A percentile compares a stretch with the other conserved stretches of the same genome.
Conservation (phyloP, 768 basidiomycete species). For the Leccinum subtestaceum region DNA sequence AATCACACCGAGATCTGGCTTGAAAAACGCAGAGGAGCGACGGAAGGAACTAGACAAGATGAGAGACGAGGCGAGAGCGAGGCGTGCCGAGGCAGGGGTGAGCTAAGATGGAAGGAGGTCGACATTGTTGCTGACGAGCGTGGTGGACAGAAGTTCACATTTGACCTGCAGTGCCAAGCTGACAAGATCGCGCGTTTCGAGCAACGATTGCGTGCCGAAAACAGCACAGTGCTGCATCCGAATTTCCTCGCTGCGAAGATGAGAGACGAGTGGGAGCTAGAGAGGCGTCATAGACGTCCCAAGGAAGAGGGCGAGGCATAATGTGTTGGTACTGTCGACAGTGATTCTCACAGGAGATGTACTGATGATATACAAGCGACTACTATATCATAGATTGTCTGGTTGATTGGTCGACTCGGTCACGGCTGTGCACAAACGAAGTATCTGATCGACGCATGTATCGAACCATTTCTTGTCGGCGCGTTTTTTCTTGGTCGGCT, state of each 20-base stretch:
- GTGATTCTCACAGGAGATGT: conserved; percentile 1
- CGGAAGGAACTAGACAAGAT: conserved; percentile 64
- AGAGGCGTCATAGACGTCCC: conserved; percentile 28
- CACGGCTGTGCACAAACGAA: conserved; percentile 38
- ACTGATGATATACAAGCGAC: conserved; percentile 22
- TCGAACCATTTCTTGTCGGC: conserved; percentile 59
- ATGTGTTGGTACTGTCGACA: conserved; percentile 24
- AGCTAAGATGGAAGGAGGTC: conserved; percentile 14
- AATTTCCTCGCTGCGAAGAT: conserved; percentile 59
- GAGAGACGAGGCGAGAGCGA: conserved; percentile 66
- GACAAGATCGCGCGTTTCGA: conserved; percentile 66
- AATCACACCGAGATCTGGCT: conserved; percentile 42
- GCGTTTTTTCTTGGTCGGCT: conserved; percentile 26
- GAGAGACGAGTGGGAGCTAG: conserved; percentile 50
- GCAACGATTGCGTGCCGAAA: conserved; percentile 47
- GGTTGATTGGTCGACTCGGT: conserved; percentile 22
- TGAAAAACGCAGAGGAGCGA: conserved; percentile 63
- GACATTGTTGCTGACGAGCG: conserved; percentile 9
- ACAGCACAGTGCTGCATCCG: conserved; percentile 57
- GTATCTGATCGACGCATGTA: conserved; percentile 62
- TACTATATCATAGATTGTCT: conserved; percentile 6
- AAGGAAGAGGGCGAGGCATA: conserved; percentile 34
- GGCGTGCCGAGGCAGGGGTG: conserved; percentile 54
- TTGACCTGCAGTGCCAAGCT: conserved; percentile 56
- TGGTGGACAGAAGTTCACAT: conserved; percentile 40